Conservation (phyloP, 2,329 filamentous ascomycete genomes). For the Stachybotrys chlorohalonatus region DNA sequence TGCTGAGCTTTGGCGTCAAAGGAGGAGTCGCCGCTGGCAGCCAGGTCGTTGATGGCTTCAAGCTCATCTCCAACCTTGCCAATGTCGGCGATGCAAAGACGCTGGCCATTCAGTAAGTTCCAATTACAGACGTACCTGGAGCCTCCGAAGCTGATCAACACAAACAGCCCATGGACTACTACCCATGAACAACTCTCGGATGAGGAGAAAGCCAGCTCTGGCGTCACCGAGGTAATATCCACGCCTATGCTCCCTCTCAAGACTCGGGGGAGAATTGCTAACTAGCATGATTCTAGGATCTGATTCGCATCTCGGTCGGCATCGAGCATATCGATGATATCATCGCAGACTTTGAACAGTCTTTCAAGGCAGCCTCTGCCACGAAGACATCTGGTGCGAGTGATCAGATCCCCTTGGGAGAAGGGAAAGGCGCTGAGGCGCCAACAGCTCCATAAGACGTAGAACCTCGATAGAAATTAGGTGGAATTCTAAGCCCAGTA, state of each 20-base stretch:
- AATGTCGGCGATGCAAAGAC: slow-evolving; percentile 97
- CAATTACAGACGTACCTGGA: not conserved
- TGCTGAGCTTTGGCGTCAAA: slow-evolving; percentile 89
- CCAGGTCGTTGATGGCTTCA: slow-evolving; percentile 87
- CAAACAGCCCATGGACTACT: slow-evolving; percentile 67
- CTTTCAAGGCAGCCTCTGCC: slow-evolving; percentile 56
- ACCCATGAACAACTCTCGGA: slow-evolving; percentile 88
- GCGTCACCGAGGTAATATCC: slow-evolving; percentile 60
- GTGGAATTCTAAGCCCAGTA: too few relatives aligned
- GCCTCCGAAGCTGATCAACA: too few relatives aligned
- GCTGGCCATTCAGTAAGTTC: slow-evolving; percentile 65
- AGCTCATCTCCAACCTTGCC: slow-evolving; percentile 89
- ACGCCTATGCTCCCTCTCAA: too few relatives aligned
- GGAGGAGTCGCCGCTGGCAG: slow-evolving; percentile 76
- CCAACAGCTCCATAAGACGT: slow-evolving; percentile 15
- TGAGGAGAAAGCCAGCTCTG: slow-evolving; percentile 70
- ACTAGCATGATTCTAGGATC: slow-evolving; percentile 43
- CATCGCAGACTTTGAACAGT: slow-evolving; percentile 89
- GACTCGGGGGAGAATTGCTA: not conserved
- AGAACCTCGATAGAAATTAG: not conserved
- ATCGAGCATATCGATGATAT: slow-evolving; percentile 98
- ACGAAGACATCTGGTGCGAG: slow-evolving; percentile 25
- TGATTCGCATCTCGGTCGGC: slow-evolving; percentile 90
- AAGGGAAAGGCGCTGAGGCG: slow-evolving; percentile 27
- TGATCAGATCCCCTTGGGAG: slow-evolving; percentile 11